phyloP scores from a whole-genome alignment of 2,329 filamentous ascomycete genomes.

The Aspergillus clavatus region DNA sequence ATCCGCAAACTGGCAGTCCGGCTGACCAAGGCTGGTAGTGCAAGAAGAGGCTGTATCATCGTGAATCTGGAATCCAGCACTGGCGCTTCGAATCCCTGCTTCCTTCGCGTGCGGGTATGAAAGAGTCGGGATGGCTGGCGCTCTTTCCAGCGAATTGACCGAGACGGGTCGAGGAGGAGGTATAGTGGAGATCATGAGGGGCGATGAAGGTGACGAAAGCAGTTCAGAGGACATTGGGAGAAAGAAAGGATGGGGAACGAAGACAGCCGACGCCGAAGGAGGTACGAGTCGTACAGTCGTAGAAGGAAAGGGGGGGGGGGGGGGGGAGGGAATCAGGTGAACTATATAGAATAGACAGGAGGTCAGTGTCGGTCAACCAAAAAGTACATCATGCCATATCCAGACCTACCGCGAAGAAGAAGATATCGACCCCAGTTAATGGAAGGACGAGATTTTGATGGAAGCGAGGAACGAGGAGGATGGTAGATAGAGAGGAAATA shows the following conservation, averaged over 20 bases:
- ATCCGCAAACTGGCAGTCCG: constrained; percentile 20
- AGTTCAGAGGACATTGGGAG: constrained; percentile 13
- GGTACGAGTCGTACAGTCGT: constrained; percentile 14
- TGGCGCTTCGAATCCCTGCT: constrained; percentile 24
- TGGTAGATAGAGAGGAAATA: neutral
- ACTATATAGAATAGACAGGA: too few species aligned
- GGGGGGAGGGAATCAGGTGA: neutral
- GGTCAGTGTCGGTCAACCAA: neutral
- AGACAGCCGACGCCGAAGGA: constrained; percentile 10
- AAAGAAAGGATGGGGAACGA: neutral
- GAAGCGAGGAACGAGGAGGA: neutral
- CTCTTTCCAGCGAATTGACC: constrained; percentile 28
- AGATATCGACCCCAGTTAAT: neutral
- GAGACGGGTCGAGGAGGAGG: constrained; percentile 30
- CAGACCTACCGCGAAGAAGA: constrained; percentile 9
- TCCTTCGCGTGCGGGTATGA: constrained; percentile 16
- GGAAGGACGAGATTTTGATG: neutral
- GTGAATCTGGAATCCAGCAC: constrained; percentile 21
- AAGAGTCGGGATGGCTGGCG: constrained; percentile 17
- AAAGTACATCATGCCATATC: neutral
- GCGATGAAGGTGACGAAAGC: constrained; percentile 9
- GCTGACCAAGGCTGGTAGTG: constrained; percentile 16
- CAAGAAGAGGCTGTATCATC: constrained; percentile 19
- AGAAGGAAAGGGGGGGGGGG: constrained; percentile 7
- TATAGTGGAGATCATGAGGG: constrained; percentile 27